Percentiles rank a stretch among this genome's conserved stretches.
These are phyloP conservation scores for Thalassiosira profunda DNA, from an alignment of 108 stramenopile species.

Conservation along the genomic window DNA sequence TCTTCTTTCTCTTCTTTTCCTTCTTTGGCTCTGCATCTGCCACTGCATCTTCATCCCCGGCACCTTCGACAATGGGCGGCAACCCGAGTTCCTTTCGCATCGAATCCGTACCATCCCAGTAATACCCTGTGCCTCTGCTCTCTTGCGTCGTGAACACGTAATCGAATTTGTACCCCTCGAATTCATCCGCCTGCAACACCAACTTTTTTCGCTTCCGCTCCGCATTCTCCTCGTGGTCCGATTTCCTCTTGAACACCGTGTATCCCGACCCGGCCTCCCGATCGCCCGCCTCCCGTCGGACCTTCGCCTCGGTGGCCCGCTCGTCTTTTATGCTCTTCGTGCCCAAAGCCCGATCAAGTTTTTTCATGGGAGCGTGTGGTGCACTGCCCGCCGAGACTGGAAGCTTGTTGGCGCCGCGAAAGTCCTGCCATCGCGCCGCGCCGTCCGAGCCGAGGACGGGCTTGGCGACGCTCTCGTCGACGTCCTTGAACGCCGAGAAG, in stretches of 20 bases:
- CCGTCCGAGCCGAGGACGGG: constrained; percentile 85
- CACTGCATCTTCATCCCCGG: neutral
- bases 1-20: constrained; percentile 49
- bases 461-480: constrained; percentile 82
- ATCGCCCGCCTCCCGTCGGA: constrained; percentile 69
- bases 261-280: constrained; percentile 59
- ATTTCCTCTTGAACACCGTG: constrained; percentile 65
- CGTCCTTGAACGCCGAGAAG: constrained; percentile 75
- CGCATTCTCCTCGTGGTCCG: constrained; percentile 49
- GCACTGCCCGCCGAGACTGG: constrained; percentile 33
- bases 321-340: constrained; percentile 76
- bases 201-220: constrained; percentile 57
- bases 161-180: constrained; percentile 79
- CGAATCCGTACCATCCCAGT: constrained; percentile 90
- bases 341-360: constrained; percentile 68
- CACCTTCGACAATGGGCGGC: neutral
- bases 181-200: constrained; percentile 59
- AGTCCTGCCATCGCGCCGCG: constrained; percentile 79
- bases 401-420: constrained; percentile 38
- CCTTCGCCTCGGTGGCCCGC: constrained; percentile 57
- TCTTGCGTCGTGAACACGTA: constrained; percentile 86
- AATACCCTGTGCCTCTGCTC: constrained; percentile 80
- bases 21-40: constrained; percentile 7
- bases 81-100: constrained; percentile 54
- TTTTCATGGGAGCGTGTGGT: constrained; percentile 78